Conservation (phyloP, 129 eudicot genomes). For the Logfia minima region DNA sequence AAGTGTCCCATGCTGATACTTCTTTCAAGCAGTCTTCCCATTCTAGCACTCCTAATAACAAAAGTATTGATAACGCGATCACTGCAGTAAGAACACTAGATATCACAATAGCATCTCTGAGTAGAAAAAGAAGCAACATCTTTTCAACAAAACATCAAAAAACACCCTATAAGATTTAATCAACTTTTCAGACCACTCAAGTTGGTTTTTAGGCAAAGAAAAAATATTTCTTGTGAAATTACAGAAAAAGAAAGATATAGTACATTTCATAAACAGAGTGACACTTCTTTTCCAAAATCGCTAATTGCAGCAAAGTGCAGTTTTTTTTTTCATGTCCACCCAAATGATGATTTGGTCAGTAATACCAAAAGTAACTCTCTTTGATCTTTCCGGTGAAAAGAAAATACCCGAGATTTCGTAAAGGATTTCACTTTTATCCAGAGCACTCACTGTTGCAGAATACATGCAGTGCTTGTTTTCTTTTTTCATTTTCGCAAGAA, state of each 20-base stretch:
- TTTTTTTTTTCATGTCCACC: no score
- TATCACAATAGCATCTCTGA: constrained; percentile 74
- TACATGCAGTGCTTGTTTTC: background rate
- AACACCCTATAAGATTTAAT: background rate
- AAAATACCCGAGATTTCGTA: background rate
- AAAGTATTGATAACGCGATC: constrained; percentile 73
- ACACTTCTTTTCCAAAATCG: no score
- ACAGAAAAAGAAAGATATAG: background rate
- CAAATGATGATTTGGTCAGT: no score
- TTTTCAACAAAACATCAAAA: no score
- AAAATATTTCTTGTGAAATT: background rate
- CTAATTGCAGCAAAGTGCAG: no score
- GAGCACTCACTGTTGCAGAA: background rate
- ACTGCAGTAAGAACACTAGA: constrained; percentile 84
- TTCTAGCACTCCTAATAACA: constrained; percentile 65
- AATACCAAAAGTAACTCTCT: no score
- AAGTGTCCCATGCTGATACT: constrained; percentile 93
- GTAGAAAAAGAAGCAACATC: background rate
- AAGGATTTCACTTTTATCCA: background rate
- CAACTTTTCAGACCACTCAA: background rate
- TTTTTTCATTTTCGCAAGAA: background rate
- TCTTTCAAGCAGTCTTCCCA: constrained; percentile 97
- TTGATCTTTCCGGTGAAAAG: no score
- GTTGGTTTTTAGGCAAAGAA: background rate
- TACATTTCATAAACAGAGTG: no score